Base-by-base conservation (phyloP, 2,329 filamentous ascomycete species). In the Neodidymelliopsis sp. region DNA sequence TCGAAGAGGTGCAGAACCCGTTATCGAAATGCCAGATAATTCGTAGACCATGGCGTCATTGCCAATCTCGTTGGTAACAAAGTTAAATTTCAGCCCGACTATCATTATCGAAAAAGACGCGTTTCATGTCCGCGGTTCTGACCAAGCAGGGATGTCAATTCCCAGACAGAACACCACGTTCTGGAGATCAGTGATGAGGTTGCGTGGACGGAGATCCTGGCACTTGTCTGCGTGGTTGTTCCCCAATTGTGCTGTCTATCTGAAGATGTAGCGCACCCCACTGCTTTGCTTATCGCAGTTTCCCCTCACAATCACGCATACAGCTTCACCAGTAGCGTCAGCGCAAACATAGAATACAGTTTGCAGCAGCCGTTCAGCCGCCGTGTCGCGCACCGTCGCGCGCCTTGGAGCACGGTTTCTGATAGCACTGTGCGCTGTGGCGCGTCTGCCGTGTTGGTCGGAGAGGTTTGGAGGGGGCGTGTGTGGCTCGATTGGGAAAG, bases 41-140 rank as follows among this genome's bases (percentile, higher is more conserved):
- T 4, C 8, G 27, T 4, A 22, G 13, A 5, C 24, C 11, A 25
- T 25, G 20, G 35, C 35, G 24, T 28, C 35, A 37, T 30, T 34
- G 43, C 35, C 29, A 43, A 28, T 22, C 12, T 20, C 12, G 6
- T 22, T 18, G 6, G 16, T 22, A 28, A 23, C 29, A 23, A 34
- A 23, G 9, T 15, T 35, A 36, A 41, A 27, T 15, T 27, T 20
- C 8, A 12, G 12, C 23, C 13, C 24, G 35, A 35, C 40, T 36
- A 50, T 45, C 30, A 30, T 30, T 44, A 50, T 50, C 39, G 46
- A 44, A 28, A n/a, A n/a, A n/a, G n/a, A 19, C 46, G 39, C 15
- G 47, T 50, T 50, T 50, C 47, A 50, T 18, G 22, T 27, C 13
- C n/a, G n/a, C n/a, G n/a, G n/a, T n/a, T n/a, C n/a, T n/a, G n/a